phyloP scores from a whole-genome alignment of 2,329 filamentous ascomycete genomes.

The Colletotrichum sp. region DNA sequence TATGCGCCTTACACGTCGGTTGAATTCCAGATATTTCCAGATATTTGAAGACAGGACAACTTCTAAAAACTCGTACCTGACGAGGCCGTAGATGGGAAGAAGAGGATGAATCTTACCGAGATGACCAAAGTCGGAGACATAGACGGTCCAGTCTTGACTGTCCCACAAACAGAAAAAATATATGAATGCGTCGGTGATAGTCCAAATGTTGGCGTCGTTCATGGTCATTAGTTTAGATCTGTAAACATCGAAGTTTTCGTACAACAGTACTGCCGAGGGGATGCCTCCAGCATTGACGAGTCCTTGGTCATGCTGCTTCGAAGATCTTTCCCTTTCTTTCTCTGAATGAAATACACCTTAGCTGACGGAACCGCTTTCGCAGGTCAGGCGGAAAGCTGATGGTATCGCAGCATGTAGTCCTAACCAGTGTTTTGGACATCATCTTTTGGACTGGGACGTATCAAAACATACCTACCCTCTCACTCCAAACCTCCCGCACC shows the following conservation, averaged over 20 bases:
- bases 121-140: background rate
- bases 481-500: too few relatives aligned
- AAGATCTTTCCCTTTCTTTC: background rate
- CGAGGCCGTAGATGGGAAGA: background rate
- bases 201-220: background rate
- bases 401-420: background rate
- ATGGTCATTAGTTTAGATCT: background rate
- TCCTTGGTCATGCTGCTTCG: background rate
- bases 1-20: background rate
- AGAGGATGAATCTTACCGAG: background rate
- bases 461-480: background rate
- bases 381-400: background rate
- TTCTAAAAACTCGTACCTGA: background rate
- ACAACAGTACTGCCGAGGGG: background rate
- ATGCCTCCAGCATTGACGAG: background rate
- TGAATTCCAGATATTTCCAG: background rate
- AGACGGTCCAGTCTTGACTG: background rate
- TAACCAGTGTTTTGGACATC: background rate
- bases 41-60: too few relatives aligned
- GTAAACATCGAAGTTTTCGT: background rate
- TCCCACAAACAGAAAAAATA: background rate
- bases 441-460: background rate
- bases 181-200: background rate
- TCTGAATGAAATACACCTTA: background rate
- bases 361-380: background rate